Evolutionary conservation across 129 eudicot genomes (phyloP), one percentile per base, ranked within the genome.

Genomic region (Solidago caesia): DNA sequence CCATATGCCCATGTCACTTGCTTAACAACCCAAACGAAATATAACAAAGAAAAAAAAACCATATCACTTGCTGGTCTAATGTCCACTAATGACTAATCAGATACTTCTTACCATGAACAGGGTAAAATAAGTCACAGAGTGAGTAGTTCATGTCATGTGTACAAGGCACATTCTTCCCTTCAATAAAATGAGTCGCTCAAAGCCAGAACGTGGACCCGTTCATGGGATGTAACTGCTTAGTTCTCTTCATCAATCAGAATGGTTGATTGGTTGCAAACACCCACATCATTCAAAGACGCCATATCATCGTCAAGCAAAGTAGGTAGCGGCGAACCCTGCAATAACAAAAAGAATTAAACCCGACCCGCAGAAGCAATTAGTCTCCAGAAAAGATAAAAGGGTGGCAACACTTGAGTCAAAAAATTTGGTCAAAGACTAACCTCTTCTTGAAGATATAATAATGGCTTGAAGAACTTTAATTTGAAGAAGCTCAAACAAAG

Each of bases 401-500:
- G 13, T n/a, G 3, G 49, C 52, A 64, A 63, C 4, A 47, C 44
- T 47, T 67, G 12, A 48, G 62, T 47, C 79, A 64, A 16, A 65
- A 65, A 26, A 3, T 65, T 65, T 65, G 49, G 64, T 58, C 25
- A 51, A 70, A 65, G 64, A 76, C 81, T 42, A 65, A 88, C 97
- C 96, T 88, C 90, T 85, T 94, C 98, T 77, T 94, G 96, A 68
- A 94, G 99, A 84, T 85, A 94, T 67, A 91, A 66, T 73, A 68
- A 25, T 51, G 86, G 84, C 76, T 90, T 88, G 39, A 87, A 58
- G 12, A 88, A 88, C 75, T 88, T 88, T 16, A 94, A 70, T 87
- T 90, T 94, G 81, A 94, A 94, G 81, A 94, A 94, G 88, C 88
- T 94, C 83, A 82, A 85, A 42, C 96, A 91, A 16, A 94, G 94